Base-by-base conservation (phyloP, 257 asterid species). In the Handroanthus guayacan region DNA sequence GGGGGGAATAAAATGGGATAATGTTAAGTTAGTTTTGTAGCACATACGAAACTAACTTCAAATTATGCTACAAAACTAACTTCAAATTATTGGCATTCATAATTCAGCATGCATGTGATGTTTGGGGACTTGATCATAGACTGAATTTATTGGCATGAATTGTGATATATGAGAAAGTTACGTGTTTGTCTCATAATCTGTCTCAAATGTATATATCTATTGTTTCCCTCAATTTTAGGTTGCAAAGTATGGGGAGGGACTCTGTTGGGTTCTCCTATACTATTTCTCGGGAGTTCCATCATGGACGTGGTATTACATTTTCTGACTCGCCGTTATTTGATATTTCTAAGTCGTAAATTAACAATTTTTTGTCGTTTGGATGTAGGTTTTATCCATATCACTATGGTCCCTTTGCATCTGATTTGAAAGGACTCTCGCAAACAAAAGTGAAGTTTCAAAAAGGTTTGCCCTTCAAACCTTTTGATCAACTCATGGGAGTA, bases 401-500 rank as follows among this genome's bases (percentile, higher is more conserved):
- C 16, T 86, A 91, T 63, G 89, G 86, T 34, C 95, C 90, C 0
- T 81, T 84, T 43, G 93, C 92, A 2, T 91, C 97, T 0, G 97
- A 91, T 54, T 71, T 89, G 1, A 86, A 79, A 66, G 93, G 91
- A 13, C 79, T 87, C n/a, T 69, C 89, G 6, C 89, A 81, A 44
- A 14, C 72, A 10, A 84, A 77, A 5, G 76, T 83, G 70, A 75
- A 74, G 55, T 89, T 89, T 79, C 73, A 66, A 45, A 80, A 83
- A 72, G 90, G 90, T 48, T 41, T 56, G 0, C 97, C 97, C 5
- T 85, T 91, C 62, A 81, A 83, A 67, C 92, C 95, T 0, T 86
- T 87, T 50, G 91, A 89, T 51, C 95, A 91, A 67, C 87, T 91
- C 1, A 75, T 91, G 93, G 93, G 81, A 2, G 93, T 89, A 16